Evolutionary conservation across 106 monocot genomes (phyloP).

Genomic region (Dendrobium nobile): DNA sequence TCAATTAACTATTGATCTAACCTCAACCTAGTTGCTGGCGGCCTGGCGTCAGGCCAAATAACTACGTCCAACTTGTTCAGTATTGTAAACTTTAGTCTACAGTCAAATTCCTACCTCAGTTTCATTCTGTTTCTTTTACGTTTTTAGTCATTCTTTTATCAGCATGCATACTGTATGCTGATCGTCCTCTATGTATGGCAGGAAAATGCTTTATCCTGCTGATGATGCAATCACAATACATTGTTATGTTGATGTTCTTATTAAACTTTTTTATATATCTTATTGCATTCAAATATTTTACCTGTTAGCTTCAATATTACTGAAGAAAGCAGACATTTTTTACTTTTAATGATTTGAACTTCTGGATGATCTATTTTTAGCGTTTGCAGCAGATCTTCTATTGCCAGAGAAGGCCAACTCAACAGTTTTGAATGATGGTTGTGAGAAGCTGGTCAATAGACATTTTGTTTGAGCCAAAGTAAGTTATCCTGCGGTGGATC

Average conservation of each 20-base stretch:
- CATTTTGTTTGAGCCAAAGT: neutral
- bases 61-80: no score
- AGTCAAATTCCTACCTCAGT: no score
- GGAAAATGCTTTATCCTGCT: no score
- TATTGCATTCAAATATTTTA: neutral
- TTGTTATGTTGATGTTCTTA: neutral
- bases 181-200: no score
- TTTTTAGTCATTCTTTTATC: no score
- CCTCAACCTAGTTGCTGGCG: no score
- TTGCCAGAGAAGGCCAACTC: neutral
- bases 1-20: no score
- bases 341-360: neutral
- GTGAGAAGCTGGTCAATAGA: neutral
- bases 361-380: neutral
- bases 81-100: no score
- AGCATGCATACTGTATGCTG: no score
- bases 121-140: no score
- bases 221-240: no score
- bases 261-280: neutral
- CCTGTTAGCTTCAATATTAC: neutral
- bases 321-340: constrained; percentile 3
- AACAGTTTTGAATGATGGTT: neutral
- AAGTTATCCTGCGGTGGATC: neutral
- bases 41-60: no score
- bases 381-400: neutral